Conservation (phyloP, 345 rosid genomes). For the Arabidopsis suecica region DNA sequence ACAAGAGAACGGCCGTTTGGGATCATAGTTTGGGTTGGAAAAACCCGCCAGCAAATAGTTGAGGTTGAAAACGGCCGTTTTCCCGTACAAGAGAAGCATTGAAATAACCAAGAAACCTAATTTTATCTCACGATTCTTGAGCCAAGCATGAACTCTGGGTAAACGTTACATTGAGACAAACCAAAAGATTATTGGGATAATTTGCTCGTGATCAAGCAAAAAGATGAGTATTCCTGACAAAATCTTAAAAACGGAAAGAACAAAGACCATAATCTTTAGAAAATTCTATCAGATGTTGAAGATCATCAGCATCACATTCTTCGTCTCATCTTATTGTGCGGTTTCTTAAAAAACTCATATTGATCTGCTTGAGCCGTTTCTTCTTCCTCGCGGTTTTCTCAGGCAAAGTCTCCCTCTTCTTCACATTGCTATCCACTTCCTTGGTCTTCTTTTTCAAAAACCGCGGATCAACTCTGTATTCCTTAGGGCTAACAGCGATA, state of each 20-base stretch:
- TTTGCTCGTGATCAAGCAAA: conserved; percentile 31
- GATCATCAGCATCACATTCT: conserved; percentile 32
- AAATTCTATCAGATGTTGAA: conserved; percentile 14
- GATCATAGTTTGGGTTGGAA: too few relatives aligned
- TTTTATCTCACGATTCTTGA: neutral
- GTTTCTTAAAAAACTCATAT: conserved; percentile 89
- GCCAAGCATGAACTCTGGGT: conserved; percentile 20
- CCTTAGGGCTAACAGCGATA: conserved; percentile 71
- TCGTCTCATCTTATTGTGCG: conserved; percentile 59
- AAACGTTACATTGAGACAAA: conserved; percentile 30
- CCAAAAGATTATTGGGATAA: conserved; percentile 28
- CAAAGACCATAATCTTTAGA: conserved; percentile 5
- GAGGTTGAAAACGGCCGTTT: too few relatives aligned
- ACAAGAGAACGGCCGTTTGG: too few relatives aligned
- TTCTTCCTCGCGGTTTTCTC: conserved; percentile 95
- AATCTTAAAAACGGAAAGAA: conserved; percentile 30
- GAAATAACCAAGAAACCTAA: neutral
- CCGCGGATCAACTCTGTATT: conserved; percentile 66
- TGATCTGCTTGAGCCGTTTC: conserved; percentile 78
- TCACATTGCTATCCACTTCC: conserved; percentile 62
- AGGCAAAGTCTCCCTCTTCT: conserved; percentile 91
- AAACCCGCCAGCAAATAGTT: too few relatives aligned
- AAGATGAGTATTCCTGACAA: conserved; percentile 17
- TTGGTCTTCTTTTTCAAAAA: conserved; percentile 70
- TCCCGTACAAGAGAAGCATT: conserved; percentile 6